Evolutionary conservation across 257 asterid species (phyloP).

Genomic region (Ehretia macrophylla): DNA sequence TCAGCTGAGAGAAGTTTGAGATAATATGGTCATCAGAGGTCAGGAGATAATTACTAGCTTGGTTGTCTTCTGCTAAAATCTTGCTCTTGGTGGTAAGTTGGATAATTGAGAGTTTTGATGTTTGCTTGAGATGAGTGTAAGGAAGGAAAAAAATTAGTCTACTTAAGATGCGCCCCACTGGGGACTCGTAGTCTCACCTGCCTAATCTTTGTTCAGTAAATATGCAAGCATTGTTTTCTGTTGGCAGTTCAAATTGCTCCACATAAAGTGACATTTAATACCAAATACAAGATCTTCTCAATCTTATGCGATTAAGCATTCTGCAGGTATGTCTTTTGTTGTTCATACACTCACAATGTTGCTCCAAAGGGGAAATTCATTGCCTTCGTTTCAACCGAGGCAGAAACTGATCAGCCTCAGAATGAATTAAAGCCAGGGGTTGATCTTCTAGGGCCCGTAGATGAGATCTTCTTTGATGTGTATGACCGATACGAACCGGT

Average conservation of each 20-base stretch:
- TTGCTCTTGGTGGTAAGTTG: no score
- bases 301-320: constrained; percentile 16
- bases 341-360: constrained; percentile 95
- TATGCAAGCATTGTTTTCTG: neutral
- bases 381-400: constrained; percentile 92
- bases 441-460: constrained; percentile 94
- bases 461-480: constrained; percentile 86
- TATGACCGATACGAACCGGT: constrained; percentile 86
- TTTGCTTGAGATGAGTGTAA: no score
- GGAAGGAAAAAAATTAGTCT: no score
- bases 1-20: no score
- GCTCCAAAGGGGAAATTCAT: constrained; percentile 96
- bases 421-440: constrained; percentile 80
- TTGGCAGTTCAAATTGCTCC: no score
- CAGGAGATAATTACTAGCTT: neutral
- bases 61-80: neutral
- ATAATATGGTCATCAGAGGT: neutral
- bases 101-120: no score
- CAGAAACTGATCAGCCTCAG: constrained; percentile 91
- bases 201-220: neutral
- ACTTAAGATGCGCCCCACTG: neutral
- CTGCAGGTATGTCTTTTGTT: constrained; percentile 86
- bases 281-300: neutral
- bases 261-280: neutral
- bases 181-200: neutral